These are phyloP conservation scores for Saturnispora zaruensis DNA, from an alignment of 805 yeast species.

Conservation along the genomic window DNA sequence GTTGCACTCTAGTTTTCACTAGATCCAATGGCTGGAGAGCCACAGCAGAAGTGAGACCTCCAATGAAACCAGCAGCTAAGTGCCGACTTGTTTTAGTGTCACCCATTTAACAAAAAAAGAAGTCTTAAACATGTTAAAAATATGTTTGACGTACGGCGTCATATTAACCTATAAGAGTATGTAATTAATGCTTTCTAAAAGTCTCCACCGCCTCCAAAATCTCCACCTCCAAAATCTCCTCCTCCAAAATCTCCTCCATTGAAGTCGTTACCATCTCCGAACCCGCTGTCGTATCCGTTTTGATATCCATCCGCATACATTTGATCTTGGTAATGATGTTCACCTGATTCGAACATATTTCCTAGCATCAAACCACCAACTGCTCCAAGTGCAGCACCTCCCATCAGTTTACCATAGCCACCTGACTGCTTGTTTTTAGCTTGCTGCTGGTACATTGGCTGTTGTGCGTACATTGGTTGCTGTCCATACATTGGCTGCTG, in stretches of 20 bases:
- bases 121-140: background rate
- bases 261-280: slow-evolving; percentile 9
- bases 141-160: background rate
- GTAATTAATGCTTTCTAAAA: background rate
- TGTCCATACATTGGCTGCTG: slow-evolving; percentile 9
- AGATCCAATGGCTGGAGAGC: slow-evolving; percentile 83
- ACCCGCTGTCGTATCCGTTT: background rate
- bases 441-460: slow-evolving; percentile 11
- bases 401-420: slow-evolving; percentile 23
- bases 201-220: slow-evolving; percentile 11
- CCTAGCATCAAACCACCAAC: slow-evolving; percentile 26
- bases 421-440: slow-evolving; percentile 4
- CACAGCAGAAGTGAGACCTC: slow-evolving; percentile 77
- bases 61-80: slow-evolving; percentile 70
- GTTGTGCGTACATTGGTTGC: slow-evolving; percentile 6
- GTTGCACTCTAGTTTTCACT: slow-evolving; percentile 81
- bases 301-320: background rate
- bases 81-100: slow-evolving; percentile 35
- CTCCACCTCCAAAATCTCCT: slow-evolving; percentile 14
- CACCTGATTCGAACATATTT: slow-evolving; percentile 7
- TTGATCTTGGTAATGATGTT: slow-evolving; percentile 6
- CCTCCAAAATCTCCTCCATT: slow-evolving; percentile 21
- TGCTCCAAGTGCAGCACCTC: slow-evolving; percentile 29
- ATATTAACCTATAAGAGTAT: background rate
- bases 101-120: background rate